Evolutionary conservation across 768 basidiomycete genomes (phyloP).

Genomic region (Hemileccinum rubropunctum): DNA sequence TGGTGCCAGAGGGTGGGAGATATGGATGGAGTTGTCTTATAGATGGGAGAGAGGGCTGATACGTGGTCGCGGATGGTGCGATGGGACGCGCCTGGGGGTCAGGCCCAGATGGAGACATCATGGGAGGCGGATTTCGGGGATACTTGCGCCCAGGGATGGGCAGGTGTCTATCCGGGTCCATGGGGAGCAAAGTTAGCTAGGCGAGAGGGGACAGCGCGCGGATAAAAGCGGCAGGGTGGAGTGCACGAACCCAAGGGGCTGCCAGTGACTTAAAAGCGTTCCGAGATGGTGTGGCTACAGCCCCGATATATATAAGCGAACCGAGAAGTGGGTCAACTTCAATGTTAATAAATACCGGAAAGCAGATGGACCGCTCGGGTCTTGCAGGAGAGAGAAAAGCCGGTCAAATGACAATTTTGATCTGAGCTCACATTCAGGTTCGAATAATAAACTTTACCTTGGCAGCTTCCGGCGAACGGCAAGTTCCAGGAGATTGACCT

Average conservation of each 20-base stretch:
- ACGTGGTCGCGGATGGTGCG: conserved; percentile 19
- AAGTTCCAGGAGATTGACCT: conserved; percentile 28
- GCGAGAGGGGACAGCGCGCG: conserved; percentile 3
- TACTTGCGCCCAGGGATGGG: conserved; percentile 33
- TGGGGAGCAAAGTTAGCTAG: conserved; percentile 22
- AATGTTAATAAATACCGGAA: conserved; percentile 30
- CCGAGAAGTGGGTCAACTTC: conserved; percentile 26
- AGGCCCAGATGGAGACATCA: conserved; percentile 25
- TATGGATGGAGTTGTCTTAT: conserved; percentile 69
- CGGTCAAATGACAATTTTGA: conserved; percentile 28
- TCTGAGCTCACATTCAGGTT: conserved; percentile 23
- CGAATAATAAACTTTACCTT: conserved; percentile 31
- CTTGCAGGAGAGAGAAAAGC: conserved; percentile 19
- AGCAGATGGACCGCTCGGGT: conserved; percentile 28
- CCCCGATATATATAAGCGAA: conserved; percentile 27
- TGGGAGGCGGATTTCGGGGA: conserved; percentile 24
- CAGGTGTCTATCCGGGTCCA: conserved; percentile 39
- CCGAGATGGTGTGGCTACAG: conserved; percentile 26
- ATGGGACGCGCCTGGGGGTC: conserved; percentile 29
- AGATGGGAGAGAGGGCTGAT: conserved; percentile 49
- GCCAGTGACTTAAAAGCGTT: conserved; percentile 22
- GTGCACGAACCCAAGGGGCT: conserved; percentile 21
- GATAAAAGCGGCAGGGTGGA: conserved; percentile 23
- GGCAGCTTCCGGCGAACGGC: conserved; percentile 23
- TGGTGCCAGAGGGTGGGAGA: conserved; percentile 49